Evolutionary conservation across 139 green algal species (phyloP).

Genomic region (Coccomyxa sp.): DNA sequence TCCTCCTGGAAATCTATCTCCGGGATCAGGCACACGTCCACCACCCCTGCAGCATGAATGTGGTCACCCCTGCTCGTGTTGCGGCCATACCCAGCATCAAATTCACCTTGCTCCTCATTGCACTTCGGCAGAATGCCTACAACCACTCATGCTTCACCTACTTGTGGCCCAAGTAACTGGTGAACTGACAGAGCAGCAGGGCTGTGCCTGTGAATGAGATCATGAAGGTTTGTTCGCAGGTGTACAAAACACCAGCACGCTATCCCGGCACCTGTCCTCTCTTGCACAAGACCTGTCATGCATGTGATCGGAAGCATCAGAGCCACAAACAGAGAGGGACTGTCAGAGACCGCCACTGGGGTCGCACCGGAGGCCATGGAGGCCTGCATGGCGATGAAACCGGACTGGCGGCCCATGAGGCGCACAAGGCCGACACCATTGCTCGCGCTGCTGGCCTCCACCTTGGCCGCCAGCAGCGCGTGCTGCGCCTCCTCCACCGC

Average conservation of each 20-base stretch:
- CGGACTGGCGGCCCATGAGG: conserved; percentile 93
- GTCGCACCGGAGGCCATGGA: conserved; percentile 73
- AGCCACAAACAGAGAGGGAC: no score
- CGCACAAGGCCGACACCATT: conserved; percentile 94
- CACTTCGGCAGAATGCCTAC: neutral
- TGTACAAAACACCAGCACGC: no score
- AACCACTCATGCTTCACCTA: neutral
- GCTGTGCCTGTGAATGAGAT: no score
- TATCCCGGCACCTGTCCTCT: no score
- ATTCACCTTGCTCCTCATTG: neutral
- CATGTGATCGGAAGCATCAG: no score
- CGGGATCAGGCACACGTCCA: conserved; percentile 95
- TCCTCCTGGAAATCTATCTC: conserved; percentile 84
- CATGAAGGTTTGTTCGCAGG: no score
- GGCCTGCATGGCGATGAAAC: conserved; percentile 95
- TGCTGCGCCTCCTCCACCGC: conserved; percentile 96
- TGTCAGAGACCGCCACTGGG: no score
- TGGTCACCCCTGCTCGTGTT: neutral
- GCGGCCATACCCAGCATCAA: neutral
- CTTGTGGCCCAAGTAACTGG: no score
- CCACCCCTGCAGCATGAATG: conserved; percentile 47
- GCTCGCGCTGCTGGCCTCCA: conserved; percentile 80
- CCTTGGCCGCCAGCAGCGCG: conserved; percentile 87
- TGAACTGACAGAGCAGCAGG: no score
- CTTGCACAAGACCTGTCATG: no score